These are phyloP conservation scores for Pythium phragmitis DNA, from an alignment of 352 stramenopile species.

Conservation along the genomic window DNA sequence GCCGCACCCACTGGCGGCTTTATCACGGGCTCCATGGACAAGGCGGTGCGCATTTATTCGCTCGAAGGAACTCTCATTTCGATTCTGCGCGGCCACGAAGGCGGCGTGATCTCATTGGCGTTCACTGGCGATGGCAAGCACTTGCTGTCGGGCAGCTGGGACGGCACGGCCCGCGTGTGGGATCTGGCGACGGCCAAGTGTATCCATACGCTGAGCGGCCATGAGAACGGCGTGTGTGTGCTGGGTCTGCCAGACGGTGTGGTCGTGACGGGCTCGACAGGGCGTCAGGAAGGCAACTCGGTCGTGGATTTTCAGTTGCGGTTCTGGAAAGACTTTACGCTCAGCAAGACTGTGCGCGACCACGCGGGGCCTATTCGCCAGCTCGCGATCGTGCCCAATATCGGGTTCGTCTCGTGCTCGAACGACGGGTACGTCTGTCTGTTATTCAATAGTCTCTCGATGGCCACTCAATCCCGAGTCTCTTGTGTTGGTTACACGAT, in stretches of 20 bases:
- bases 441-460: neutral
- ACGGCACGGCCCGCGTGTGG: conserved; percentile 78
- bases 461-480: neutral
- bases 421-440: conserved; percentile 61
- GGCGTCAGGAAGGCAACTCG: conserved; percentile 68
- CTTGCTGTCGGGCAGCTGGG: conserved; percentile 80
- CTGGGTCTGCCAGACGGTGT: conserved; percentile 55
- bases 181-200: conserved; percentile 51
- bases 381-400: conserved; percentile 55
- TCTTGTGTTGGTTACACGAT: neutral
- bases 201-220: conserved; percentile 52
- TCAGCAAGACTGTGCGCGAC: conserved; percentile 60
- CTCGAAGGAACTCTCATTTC: conserved; percentile 41
- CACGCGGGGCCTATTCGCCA: conserved; percentile 74
- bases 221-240: conserved; percentile 87
- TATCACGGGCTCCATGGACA: conserved; percentile 82
- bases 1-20: conserved; percentile 44
- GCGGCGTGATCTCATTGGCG: conserved; percentile 72
- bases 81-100: conserved; percentile 61
- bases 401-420: conserved; percentile 84
- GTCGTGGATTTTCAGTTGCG: conserved; percentile 79
- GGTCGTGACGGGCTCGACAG: conserved; percentile 77
- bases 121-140: conserved; percentile 37
- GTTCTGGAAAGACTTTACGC: conserved; percentile 58
- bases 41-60: conserved; percentile 64